Percentiles rank a stretch among this genome's conserved stretches.
phyloP scores from a whole-genome alignment of 164 flowering plant genomes.

The Chimonanthus salicifolius region DNA sequence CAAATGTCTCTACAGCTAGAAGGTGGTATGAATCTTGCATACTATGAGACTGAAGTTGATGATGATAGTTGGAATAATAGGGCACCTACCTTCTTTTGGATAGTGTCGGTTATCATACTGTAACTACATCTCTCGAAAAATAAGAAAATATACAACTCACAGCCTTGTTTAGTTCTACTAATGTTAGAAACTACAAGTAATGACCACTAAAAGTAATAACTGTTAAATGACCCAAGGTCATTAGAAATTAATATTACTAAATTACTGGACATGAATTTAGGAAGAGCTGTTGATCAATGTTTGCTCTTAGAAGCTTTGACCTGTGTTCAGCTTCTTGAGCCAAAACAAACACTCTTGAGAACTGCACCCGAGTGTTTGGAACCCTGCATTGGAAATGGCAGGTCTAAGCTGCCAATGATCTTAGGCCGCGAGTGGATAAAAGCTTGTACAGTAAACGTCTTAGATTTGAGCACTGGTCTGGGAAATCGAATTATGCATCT shows the following conservation, averaged over 20 bases:
- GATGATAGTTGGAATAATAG: neutral
- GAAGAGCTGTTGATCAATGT: slow-evolving; percentile 1
- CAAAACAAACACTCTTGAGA: slow-evolving; percentile 33
- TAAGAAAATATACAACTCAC: neutral
- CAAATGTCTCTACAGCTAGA: neutral
- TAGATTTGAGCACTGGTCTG: slow-evolving; percentile 34
- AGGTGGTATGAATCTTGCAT: neutral
- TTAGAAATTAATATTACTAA: neutral
- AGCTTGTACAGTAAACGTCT: slow-evolving; percentile 32
- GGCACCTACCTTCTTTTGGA: neutral
- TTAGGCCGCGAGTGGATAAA: slow-evolving; percentile 19
- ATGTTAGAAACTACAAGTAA: neutral
- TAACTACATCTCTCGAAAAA: neutral
- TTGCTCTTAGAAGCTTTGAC: slow-evolving; percentile 27
- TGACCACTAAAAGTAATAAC: neutral
- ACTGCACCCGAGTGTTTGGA: slow-evolving; percentile 21
- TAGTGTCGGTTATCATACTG: neutral
- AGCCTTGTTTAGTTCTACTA: neutral
- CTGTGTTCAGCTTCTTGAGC: slow-evolving; percentile 32
- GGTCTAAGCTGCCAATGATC: slow-evolving; percentile 25
- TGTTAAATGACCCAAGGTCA: too few relatives aligned
- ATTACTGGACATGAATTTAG: neutral
- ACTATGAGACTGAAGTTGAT: neutral
- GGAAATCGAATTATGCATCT: slow-evolving; percentile 52
- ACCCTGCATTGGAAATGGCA: slow-evolving; percentile 19